Base-by-base conservation (phyloP, 495 filamentous ascomycete species). In the Cercophora samala region DNA sequence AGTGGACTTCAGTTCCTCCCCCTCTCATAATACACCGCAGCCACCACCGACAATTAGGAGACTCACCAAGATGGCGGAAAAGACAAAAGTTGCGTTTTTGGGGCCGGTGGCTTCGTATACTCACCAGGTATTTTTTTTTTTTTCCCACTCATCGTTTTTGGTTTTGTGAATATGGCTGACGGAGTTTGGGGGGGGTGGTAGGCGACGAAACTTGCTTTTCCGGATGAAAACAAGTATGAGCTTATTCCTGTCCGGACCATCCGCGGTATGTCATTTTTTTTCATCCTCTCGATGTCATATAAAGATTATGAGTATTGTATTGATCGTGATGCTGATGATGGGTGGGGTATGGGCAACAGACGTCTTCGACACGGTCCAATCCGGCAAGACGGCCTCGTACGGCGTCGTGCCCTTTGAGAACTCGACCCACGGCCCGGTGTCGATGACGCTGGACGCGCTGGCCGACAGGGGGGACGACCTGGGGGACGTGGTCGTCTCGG, bases 321-420 rank as follows among this genome's bases (percentile, higher is more conserved):
- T 51, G 5, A 60, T 19, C n/a, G n/a, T n/a, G n/a, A n/a, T n/a
- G n/a, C n/a, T n/a, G n/a, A n/a, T n/a, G n/a, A n/a, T n/a, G n/a
- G n/a, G n/a, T n/a, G n/a, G n/a, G n/a, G n/a, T n/a, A n/a, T n/a
- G n/a, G n/a, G n/a, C 22, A 66, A 52, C 58, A 85, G 93, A 94
- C 67, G 87, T 96, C 68, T 97, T 98, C 76, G 80, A 84, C 32
- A 83, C 86, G 18, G 89, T 97, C 21, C 93, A 97, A 76, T 80
- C 83, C 17, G 77, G 84, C 65, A 66, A 75, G 23, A 83, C 84
- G 0, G 76, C 82, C n/a, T n/a, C n/a, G 66, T 90, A 87, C 72
- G 94, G 93, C 66, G 91, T 99, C 4, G 91, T 97, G 18, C 95
- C 95, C 29, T 93, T 96, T 79, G 95, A 99, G 77, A 99, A 99